Base-by-base conservation (phyloP, 305 asterid species). In the Fraxinus latifolia region DNA sequence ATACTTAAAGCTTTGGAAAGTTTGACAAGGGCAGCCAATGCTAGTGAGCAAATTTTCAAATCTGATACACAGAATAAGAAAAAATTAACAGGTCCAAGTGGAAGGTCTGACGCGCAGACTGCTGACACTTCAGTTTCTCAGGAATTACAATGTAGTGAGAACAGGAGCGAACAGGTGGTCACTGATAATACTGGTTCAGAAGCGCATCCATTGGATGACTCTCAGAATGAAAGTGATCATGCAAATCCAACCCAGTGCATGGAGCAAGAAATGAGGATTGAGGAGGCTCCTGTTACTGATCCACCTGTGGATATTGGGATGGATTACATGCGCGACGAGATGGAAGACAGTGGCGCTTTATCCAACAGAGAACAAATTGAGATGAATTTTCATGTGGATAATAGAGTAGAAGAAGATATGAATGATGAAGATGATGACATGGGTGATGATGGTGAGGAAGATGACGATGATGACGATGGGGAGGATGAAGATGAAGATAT, bases 361-460 rank as follows among this genome's bases (percentile, higher is more conserved):
- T 91, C 94, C 62, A 86, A 89, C 82, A 83, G 92, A n/a, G 96
- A 90, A 83, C 97, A 91, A 86, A 91, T 93, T 72, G 96, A 87
- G 78, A 91, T 96, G 92, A 79, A 89, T 79, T 96, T 93, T 84
- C 99, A 89, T 74, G 98, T 93, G 76, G 97, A 96, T 88, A 92
- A 90, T 81, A 86, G 95, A 87, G 97, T 84, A 31, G 97, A 90
- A 86, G 96, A 93, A 86, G 97, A 93, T 74, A 91, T 92, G 95
- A 96, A 93, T 77, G 99, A 96, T 58, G 99, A 93, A 84, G 99
- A 96, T 87, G 98, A 96, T 87, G 98, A 91, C 87, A 88, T 93
- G 96, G 98, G 93, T 60, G 99, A 96, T 83, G 99, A 92, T 50
- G 98, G 94, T 5, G 98, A 94, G 87, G 99, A 94, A 83, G 98